Evolutionary conservation across 2,329 filamentous ascomycete species (phyloP).

Genomic region (Sarocladium kiliense): DNA sequence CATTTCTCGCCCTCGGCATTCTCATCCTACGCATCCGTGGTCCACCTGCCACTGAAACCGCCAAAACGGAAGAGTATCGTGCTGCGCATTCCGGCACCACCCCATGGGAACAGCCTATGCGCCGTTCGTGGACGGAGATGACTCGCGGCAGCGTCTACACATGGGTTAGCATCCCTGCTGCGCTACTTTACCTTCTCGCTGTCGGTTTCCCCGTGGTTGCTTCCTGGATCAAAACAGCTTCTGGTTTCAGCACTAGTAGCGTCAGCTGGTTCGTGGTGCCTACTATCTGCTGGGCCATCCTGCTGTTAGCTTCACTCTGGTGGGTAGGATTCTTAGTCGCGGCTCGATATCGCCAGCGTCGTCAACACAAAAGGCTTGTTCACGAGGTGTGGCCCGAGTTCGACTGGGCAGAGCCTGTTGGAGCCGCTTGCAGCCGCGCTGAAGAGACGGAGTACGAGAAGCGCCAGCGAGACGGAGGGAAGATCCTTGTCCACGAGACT

Average conservation of each 20-base stretch:
- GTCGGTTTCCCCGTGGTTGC: background rate
- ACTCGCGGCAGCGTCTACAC: background rate
- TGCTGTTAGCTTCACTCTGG: background rate
- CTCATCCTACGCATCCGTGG: conserved; percentile 28
- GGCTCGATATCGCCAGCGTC: background rate
- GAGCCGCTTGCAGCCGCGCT: background rate
- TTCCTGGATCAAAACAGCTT: background rate
- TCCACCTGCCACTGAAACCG: conserved; percentile 18
- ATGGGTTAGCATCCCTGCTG: background rate
- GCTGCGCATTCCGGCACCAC: background rate
- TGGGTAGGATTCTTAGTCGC: background rate
- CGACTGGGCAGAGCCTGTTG: conserved; percentile 2
- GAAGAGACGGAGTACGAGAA: background rate
- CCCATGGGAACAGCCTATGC: background rate
- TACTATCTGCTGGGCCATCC: background rate
- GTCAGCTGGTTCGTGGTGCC: background rate
- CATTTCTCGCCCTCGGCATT: conserved; percentile 28
- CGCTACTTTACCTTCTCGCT: background rate
- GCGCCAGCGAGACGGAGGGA: background rate
- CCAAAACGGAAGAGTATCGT: background rate
- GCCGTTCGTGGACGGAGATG: background rate
- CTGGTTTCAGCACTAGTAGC: background rate
- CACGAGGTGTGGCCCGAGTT: conserved; percentile 4
- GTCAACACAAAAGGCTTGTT: background rate
- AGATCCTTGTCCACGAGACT: conserved; percentile 2